A percentile compares a stretch with the other conserved stretches of the same genome.
These are phyloP conservation scores for Collybia sordida DNA, from an alignment of 768 basidiomycete species.

Conservation along the genomic window DNA sequence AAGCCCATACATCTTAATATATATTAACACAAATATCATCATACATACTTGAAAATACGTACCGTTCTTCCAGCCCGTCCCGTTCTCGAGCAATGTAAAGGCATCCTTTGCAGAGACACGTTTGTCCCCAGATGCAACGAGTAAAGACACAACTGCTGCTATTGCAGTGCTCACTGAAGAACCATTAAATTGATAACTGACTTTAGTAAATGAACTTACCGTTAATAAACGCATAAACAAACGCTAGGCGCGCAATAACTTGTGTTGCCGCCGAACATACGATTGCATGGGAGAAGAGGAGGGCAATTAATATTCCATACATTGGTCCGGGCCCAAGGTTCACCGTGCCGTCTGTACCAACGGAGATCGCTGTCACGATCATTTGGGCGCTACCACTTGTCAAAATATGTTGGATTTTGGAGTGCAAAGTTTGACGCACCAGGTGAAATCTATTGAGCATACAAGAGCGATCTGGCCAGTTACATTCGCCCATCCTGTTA, in stretches of 20 bases:
- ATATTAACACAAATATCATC: slow-evolving; percentile 1
- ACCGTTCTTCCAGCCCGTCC: slow-evolving; percentile 67
- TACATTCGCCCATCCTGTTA: slow-evolving; percentile 73
- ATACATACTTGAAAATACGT: slow-evolving; percentile 15
- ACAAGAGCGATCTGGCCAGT: slow-evolving; percentile 66
- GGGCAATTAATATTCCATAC: slow-evolving; percentile 64
- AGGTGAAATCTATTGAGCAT: slow-evolving; percentile 74
- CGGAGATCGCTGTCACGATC: slow-evolving; percentile 70
- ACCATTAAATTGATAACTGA: slow-evolving; percentile 10
- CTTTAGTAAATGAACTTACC: slow-evolving; percentile 32
- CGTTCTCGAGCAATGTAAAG: slow-evolving; percentile 70
- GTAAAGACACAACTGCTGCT: slow-evolving; percentile 58
- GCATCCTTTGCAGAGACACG: slow-evolving; percentile 62
- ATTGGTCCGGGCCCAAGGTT: slow-evolving; percentile 58
- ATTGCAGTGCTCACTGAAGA: slow-evolving; percentile 59
- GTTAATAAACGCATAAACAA: slow-evolving; percentile 71
- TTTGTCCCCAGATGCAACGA: slow-evolving; percentile 54
- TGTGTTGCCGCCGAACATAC: slow-evolving; percentile 71
- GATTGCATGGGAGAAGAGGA: slow-evolving; percentile 62
- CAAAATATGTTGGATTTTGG: no score
- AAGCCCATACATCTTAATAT: slow-evolving; percentile 64
- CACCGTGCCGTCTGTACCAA: slow-evolving; percentile 52
- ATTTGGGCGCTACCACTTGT: slow-evolving; percentile 53
- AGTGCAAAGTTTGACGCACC: no score
- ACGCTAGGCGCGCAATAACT: slow-evolving; percentile 63